Conservation (phyloP, 805 yeast species). For the Suhomyces vadensis region DNA sequence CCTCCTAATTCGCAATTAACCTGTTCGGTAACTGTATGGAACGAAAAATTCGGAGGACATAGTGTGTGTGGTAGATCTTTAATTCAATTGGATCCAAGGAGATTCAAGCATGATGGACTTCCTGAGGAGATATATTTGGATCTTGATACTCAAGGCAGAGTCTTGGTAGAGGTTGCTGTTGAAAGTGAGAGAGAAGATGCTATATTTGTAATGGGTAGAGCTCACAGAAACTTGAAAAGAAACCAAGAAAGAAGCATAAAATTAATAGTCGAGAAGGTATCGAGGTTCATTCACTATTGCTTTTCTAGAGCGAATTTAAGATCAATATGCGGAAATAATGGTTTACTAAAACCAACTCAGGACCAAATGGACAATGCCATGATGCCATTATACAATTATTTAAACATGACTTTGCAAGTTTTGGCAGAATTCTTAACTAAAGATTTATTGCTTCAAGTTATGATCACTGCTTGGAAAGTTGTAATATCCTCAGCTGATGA, state of each 20-base stretch:
- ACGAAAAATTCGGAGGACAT: constrained; percentile 55
- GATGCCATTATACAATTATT: constrained; percentile 70
- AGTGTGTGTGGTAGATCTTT: constrained; percentile 66
- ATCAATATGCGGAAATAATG: constrained; percentile 53
- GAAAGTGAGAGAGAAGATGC: constrained; percentile 84
- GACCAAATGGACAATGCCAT: constrained; percentile 62
- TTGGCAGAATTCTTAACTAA: constrained; percentile 60
- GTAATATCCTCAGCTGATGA: constrained; percentile 69
- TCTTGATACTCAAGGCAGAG: constrained; percentile 66
- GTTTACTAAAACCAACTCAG: constrained; percentile 43
- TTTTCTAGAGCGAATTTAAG: constrained; percentile 59
- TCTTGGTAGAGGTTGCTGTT: constrained; percentile 66
- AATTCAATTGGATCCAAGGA: constrained; percentile 59
- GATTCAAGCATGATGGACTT: constrained; percentile 65
- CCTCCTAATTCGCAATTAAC: constrained; percentile 44
- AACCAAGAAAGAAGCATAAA: constrained; percentile 67
- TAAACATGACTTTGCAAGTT: constrained; percentile 66
- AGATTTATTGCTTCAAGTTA: constrained; percentile 58
- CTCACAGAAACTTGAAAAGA: constrained; percentile 63
- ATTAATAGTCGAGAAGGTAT: constrained; percentile 70
- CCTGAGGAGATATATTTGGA: constrained; percentile 62
- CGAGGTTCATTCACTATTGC: constrained; percentile 58
- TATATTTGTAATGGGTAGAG: constrained; percentile 74
- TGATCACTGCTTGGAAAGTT: constrained; percentile 80
- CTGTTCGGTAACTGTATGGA: constrained; percentile 69